Evolutionary conservation across 176 grass and related monocot species (phyloP), one percentile per base, ranked within the genome.

Genomic region (Dendrocalamus sinicus): DNA sequence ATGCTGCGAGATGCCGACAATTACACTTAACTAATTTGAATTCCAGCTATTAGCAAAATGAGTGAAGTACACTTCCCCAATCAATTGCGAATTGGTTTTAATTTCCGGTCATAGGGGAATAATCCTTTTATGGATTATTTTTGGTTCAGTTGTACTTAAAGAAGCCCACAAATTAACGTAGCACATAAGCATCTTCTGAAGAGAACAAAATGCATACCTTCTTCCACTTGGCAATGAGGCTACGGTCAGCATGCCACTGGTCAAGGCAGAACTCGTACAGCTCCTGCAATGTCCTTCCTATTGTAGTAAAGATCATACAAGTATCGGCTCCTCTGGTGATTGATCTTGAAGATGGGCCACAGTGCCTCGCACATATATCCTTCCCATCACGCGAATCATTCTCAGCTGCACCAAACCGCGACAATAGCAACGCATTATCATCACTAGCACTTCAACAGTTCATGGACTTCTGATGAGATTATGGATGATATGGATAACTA

Each of bases 241-340:
- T 91, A 47, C 40, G 40, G 32, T 85, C n/a, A n/a, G n/a, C n/a
- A n/a, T n/a, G n/a, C n/a, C 85, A 63, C 39, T 88, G 76, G 58
- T 88, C 85, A 32, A 85, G 70, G 70, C 86, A 88, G 63, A 91
- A 85, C 70, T 85, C 76, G 41, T 85, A 85, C 63, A 85, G 63
- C 17, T 85, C 86, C 40, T 60, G 78, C 11, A 30, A 88, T 19
- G 81, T 85, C 60, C 85, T 28, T 28, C 28, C 28, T 28, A 28
- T 91, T 70, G 50, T 88, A 67, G 58, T 91, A 91, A 53, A 88
- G 85, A 14, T 91, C 89, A 84, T 81, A 91, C 55, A 91, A 46
- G 12, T 91, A 88, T 39, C 81, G 64, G n/a, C 68, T 84, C 73
- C 83, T 88, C 70, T 88, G 80, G 73, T 91, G 85, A 10, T 81